phyloP scores from a whole-genome alignment of 441 rosid species.

The Biscutella laevigata region DNA sequence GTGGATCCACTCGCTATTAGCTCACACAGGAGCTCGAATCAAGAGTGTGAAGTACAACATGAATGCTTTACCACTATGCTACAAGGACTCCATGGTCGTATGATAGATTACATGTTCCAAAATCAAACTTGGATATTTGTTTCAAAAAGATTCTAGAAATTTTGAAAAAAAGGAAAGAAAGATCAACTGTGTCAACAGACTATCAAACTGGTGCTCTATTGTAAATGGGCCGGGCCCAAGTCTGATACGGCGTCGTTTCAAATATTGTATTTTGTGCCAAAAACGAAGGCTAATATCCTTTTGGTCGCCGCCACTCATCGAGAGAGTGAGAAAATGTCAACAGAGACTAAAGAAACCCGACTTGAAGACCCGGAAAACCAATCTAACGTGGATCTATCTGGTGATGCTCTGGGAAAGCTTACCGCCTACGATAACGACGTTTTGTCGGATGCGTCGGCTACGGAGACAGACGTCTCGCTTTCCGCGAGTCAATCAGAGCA shows the following conservation, averaged over 20 bases:
- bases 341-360: slow-evolving; percentile 13
- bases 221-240: slow-evolving; percentile 10
- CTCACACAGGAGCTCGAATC: too few relatives aligned
- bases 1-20: too few relatives aligned
- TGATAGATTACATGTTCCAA: too few relatives aligned
- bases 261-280: background rate
- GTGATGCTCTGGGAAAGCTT: slow-evolving; percentile 23
- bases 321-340: background rate
- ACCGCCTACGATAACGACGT: slow-evolving; percentile 32
- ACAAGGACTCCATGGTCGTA: too few relatives aligned
- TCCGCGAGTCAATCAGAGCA: slow-evolving; percentile 33
- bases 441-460: slow-evolving; percentile 42
- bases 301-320: background rate
- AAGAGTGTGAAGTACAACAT: too few relatives aligned
- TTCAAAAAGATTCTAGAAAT: too few relatives aligned
- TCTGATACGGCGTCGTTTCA: background rate
- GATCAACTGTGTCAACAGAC: too few relatives aligned
- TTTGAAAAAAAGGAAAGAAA: too few relatives aligned
- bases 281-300: background rate
- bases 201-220: too few relatives aligned
- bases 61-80: too few relatives aligned
- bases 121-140: too few relatives aligned
- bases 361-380: background rate
- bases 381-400: slow-evolving; percentile 19
- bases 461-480: slow-evolving; percentile 36